These are phyloP conservation scores for Planoprotostelium fungivorum DNA, from an alignment of 78 protist species.

Conservation along the genomic window DNA sequence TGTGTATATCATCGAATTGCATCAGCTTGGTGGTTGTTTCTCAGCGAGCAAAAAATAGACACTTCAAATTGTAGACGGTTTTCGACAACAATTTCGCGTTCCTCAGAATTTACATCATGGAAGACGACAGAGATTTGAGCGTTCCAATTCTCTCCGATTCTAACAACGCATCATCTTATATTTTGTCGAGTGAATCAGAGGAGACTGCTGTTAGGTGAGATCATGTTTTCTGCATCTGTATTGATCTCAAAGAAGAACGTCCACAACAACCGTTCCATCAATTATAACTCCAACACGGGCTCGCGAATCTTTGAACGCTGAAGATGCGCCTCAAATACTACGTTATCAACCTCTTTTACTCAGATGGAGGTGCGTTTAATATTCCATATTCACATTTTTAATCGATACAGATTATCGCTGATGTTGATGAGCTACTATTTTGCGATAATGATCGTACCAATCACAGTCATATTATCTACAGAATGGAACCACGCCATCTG, in stretches of 20 bases:
- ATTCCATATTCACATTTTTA: background rate
- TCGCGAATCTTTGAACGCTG: background rate
- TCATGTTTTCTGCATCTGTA: background rate
- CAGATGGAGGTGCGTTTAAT: background rate
- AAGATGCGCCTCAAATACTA: background rate
- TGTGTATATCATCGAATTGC: no score
- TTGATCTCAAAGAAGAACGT: background rate
- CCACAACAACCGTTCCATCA: no score
- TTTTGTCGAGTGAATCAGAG: background rate
- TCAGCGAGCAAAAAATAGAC: no score
- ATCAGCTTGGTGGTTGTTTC: no score
- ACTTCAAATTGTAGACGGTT: no score
- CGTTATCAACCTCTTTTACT: background rate
- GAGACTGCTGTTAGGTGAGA: background rate
- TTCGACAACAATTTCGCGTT: no score
- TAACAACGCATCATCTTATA: background rate
- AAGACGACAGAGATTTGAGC: no score
- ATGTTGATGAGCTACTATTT: background rate
- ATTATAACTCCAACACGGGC: background rate
- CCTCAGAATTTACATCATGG: no score
- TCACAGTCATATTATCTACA: background rate
- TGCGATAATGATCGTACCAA: background rate
- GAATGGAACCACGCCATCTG: background rate
- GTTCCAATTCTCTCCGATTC: no score
- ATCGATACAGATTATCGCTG: background rate